phyloP scores from a whole-genome alignment of 768 basidiomycete genomes.

The Trametes cinnabarina region DNA sequence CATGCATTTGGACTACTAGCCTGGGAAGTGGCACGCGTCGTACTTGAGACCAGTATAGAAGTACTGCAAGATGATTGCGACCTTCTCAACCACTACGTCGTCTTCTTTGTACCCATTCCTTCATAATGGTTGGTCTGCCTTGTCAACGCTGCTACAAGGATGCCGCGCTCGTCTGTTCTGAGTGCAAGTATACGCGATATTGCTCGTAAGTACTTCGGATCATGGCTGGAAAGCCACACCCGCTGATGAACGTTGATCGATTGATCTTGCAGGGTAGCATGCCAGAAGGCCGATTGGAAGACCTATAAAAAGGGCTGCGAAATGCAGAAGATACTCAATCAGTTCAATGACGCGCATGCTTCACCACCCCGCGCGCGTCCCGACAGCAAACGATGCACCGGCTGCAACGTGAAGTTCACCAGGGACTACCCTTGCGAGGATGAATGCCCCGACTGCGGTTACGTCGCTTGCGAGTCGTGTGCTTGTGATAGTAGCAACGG shows the following conservation, averaged over 20 bases:
- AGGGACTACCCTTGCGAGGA: constrained; percentile 23
- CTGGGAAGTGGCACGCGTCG: no score
- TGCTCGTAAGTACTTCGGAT: constrained; percentile 8
- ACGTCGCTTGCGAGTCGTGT: constrained; percentile 34
- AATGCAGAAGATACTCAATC: constrained; percentile 31
- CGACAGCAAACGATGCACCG: constrained; percentile 22
- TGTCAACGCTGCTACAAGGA: constrained; percentile 8
- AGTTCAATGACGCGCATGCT: constrained; percentile 20
- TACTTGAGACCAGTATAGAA: no score
- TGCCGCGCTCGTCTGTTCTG: constrained; percentile 9
- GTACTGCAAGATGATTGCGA: no score
- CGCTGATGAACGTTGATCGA: neutral
- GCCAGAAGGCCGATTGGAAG: constrained; percentile 32
- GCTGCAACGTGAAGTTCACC: constrained; percentile 28
- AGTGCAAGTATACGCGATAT: constrained; percentile 18
- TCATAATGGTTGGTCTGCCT: neutral
- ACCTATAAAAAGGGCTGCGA: constrained; percentile 36
- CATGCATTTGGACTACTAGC: no score
- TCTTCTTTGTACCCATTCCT: no score
- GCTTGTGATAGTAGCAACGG: constrained; percentile 25
- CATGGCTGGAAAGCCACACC: neutral
- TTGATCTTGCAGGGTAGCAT: constrained; percentile 12
- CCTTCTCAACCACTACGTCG: no score
- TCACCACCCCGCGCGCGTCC: constrained; percentile 22
- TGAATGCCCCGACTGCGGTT: constrained; percentile 34